Evolutionary conservation across 345 rosid genomes (phyloP), one percentile per base, ranked within the genome.

Genomic region (Murraya koenigii): DNA sequence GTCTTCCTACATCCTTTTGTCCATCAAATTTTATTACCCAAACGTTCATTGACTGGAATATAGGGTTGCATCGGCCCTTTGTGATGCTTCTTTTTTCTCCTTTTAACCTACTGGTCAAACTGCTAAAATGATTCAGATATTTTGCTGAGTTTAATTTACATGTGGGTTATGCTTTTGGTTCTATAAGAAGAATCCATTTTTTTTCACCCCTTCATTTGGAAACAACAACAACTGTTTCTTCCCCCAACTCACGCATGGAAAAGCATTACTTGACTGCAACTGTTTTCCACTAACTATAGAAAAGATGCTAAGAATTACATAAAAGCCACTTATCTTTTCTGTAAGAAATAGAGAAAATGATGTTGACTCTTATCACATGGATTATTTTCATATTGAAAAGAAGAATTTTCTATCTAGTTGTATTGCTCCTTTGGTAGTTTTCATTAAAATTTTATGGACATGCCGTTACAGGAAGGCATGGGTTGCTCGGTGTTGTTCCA

Each of bases 401-500:
- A 7, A 61, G 26, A 17, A 5, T 17, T 19, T 73, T 19, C 23
- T 33, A 56, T 72, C 30, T 35, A 19, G 9, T 22, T 35, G 10
- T 17, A 15, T 36, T 41, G 38, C 8, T 35, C 13, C 35, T 66
- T 1, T 15, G 28, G 58, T 75, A 23, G 28, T 65, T 10, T 66
- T 66, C 44, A 9, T 32, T n/a, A 52, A 75, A 63, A 11, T 49
- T 39, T 25, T 14, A 11, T 65, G 60, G 23, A 23, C 60, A 4
- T 75, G 69, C 69, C 60, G 71, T 71, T 76, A 69, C 90, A 88
- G 92, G 89, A 75, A 78, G 64, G 25, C 52, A 70, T 69, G 77
- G 84, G 75, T 78, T 84, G 78, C 44, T 83, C 84, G 66, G 67
- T 66, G 60, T 33, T 25, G 59, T 75, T 52, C 72, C 79, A 28